Percentiles rank a stretch among this genome's conserved stretches.
These are phyloP conservation scores for Trichosphaerium sp. DNA, from an alignment of 78 protist species.

Conservation along the genomic window DNA sequence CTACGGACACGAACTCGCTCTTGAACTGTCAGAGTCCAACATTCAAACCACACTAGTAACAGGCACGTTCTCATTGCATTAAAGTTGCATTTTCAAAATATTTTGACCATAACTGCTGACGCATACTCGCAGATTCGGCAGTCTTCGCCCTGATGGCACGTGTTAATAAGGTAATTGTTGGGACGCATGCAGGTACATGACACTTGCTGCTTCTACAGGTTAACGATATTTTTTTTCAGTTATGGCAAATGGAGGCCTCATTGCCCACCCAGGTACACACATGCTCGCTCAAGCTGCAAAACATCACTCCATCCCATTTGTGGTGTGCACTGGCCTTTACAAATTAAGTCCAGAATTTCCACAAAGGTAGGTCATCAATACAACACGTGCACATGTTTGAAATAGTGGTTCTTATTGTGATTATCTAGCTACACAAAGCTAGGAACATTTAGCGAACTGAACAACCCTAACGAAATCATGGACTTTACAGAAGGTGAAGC, in stretches of 20 bases:
- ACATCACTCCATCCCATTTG: conserved; percentile 76
- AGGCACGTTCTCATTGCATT: too few species aligned
- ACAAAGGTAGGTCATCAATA: too few species aligned
- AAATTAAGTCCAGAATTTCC: conserved; percentile 75
- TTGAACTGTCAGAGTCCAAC: conserved; percentile 22
- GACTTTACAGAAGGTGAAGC: conserved; percentile 38
- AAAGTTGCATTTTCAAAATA: too few species aligned
- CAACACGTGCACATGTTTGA: too few species aligned
- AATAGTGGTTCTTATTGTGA: too few species aligned
- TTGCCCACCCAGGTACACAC: conserved; percentile 74
- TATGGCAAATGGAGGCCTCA: conserved; percentile 92
- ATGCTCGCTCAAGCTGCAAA: conserved; percentile 82
- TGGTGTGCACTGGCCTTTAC: conserved; percentile 76
- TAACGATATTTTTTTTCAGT: conserved; percentile 53
- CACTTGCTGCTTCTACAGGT: not conserved
- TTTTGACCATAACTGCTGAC: too few species aligned
- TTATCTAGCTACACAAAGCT: too few species aligned
- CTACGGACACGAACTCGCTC: conserved; percentile 57
- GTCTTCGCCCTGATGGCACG: conserved; percentile 87
- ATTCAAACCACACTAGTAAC: conserved; percentile 56
- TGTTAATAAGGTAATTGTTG: conserved; percentile 73
- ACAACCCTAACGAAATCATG: conserved; percentile 38
- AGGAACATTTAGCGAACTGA: conserved; percentile 64
- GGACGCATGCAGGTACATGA: not conserved
- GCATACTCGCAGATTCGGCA: conserved; percentile 72